phyloP scores from a whole-genome alignment of 345 rosid genomes.

The Aethionema arabicum region DNA sequence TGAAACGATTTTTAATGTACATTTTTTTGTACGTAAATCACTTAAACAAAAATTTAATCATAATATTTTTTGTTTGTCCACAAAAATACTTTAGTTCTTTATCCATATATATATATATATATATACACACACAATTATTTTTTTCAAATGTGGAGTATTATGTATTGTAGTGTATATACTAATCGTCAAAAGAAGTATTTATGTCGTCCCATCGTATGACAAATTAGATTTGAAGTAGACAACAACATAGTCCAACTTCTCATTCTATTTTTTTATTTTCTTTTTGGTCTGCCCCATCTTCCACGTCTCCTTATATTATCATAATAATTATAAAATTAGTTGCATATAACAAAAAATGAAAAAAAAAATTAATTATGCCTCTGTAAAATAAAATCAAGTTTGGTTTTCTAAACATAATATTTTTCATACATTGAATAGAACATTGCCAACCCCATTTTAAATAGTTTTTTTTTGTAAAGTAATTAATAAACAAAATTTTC shows the following conservation, averaged over 20 bases:
- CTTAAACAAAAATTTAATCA: no score
- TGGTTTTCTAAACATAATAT: background rate
- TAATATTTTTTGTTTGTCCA: no score
- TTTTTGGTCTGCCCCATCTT: slow-evolving; percentile 30
- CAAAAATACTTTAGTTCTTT: background rate
- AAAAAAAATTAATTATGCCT: no score
- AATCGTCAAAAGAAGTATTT: slow-evolving; percentile 36
- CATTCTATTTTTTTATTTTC: slow-evolving; percentile 4
- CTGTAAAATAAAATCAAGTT: background rate
- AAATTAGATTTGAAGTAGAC: slow-evolving; percentile 35
- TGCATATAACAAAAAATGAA: no score
- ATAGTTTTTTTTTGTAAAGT: background rate
- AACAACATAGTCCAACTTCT: slow-evolving; percentile 29
- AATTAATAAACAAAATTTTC: background rate
- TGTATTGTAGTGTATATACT: slow-evolving; percentile 17
- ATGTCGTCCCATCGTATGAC: slow-evolving; percentile 37
- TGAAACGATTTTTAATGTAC: no score
- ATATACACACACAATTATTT: background rate
- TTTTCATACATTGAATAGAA: background rate
- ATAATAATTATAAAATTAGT: no score
- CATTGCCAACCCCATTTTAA: background rate
- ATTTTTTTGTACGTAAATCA: no score
- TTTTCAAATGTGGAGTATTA: background rate
- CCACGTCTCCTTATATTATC: slow-evolving; percentile 29
- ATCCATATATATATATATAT: background rate